phyloP scores from a whole-genome alignment of 2,329 filamentous ascomycete genomes.

The Penicillium sp. region DNA sequence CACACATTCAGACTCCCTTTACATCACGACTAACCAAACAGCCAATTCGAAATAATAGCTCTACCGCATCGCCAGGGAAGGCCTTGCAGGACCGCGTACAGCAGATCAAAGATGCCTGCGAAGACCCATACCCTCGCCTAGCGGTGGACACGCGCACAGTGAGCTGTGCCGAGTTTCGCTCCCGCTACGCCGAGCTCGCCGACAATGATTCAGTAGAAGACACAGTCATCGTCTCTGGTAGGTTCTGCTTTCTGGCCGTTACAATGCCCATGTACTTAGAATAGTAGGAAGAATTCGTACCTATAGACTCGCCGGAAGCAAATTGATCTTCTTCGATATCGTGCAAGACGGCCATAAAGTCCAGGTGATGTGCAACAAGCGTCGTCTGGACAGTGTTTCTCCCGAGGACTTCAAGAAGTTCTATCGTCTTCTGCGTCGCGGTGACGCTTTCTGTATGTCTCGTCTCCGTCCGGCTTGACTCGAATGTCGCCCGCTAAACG shows the following conservation, averaged over 20 bases:
- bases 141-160: constrained; percentile 31
- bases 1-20: constrained; percentile 8
- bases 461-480: constrained; percentile 36
- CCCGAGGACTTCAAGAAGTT: constrained; percentile 58
- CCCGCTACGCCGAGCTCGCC: constrained; percentile 38
- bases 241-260: constrained; percentile 28
- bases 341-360: constrained; percentile 69
- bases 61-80: constrained; percentile 33
- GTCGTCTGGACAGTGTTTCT: constrained; percentile 40
- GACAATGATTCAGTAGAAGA: constrained; percentile 44
- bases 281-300: constrained; percentile 70
- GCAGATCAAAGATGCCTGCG: constrained; percentile 36
- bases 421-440: constrained; percentile 68
- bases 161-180: constrained; percentile 39
- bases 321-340: constrained; percentile 82
- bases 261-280: constrained; percentile 40
- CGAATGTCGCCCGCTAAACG: constrained; percentile 9
- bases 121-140: constrained; percentile 43
- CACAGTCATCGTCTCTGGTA: constrained; percentile 46
- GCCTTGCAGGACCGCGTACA: constrained; percentile 39
- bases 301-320: constrained; percentile 69
- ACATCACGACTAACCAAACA: constrained; percentile 22
- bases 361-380: constrained; percentile 74
- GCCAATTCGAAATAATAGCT: constrained; percentile 27
- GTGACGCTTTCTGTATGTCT: constrained; percentile 77